phyloP scores from a whole-genome alignment of 257 asterid genomes.

The Jacaranda mimosifolia region DNA sequence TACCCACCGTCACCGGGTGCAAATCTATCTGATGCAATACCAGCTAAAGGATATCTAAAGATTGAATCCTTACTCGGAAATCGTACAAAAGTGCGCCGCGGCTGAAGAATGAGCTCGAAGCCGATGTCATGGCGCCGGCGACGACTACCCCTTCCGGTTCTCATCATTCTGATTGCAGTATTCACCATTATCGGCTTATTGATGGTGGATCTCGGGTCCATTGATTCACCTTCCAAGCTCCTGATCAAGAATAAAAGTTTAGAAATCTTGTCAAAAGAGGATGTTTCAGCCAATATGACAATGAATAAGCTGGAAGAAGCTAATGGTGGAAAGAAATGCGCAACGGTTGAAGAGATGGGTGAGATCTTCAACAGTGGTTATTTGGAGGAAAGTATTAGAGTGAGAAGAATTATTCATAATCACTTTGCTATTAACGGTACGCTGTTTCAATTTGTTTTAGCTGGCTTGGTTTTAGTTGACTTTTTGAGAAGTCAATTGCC shows the following conservation, averaged over 20 bases:
- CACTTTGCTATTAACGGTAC: constrained; percentile 81
- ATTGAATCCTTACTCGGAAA: constrained; percentile 22
- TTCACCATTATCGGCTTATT: constrained; percentile 63
- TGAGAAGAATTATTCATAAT: constrained; percentile 58
- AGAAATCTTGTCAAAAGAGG: constrained; percentile 15
- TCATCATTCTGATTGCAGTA: constrained; percentile 52
- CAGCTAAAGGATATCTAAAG: constrained; percentile 21
- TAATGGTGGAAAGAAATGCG: constrained; percentile 56
- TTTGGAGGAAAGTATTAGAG: constrained; percentile 68
- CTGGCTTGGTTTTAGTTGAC: background rate
- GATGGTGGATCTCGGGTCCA: constrained; percentile 63
- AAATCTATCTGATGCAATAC: background rate
- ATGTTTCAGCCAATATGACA: constrained; percentile 38
- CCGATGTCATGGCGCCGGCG: constrained; percentile 60
- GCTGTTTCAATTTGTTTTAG: background rate
- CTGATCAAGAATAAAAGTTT: constrained; percentile 39
- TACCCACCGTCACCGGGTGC: constrained; percentile 16
- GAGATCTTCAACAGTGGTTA: constrained; percentile 67
- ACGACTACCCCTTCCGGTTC: constrained; percentile 41
- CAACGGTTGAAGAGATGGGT: constrained; percentile 97
- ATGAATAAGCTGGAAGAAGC: constrained; percentile 11
- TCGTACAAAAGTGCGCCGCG: constrained; percentile 13
- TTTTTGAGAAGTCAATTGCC: constrained; percentile 17
- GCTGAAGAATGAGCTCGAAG: constrained; percentile 47
- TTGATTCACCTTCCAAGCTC: constrained; percentile 58